phyloP scores from a whole-genome alignment of 208 protist genomes.

The Trypanosoma conorhini region DNA sequence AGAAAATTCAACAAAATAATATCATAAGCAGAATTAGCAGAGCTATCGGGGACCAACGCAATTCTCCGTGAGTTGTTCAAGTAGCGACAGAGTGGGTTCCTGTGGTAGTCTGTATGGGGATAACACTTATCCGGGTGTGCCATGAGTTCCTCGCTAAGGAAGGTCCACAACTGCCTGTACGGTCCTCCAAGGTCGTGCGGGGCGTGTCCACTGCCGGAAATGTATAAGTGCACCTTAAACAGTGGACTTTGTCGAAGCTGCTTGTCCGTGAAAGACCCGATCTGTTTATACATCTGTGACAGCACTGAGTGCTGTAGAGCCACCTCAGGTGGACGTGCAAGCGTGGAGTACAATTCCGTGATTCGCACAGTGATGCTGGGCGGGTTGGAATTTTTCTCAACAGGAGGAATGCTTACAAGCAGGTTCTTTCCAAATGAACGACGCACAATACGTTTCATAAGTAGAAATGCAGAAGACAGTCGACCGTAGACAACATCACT shows the following conservation, averaged over 20 bases:
- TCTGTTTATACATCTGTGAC: conserved; percentile 87
- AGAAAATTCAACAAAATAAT: conserved; percentile 88
- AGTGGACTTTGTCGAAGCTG: conserved; percentile 70
- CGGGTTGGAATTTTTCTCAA: conserved; percentile 46
- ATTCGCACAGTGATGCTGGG: conserved; percentile 70
- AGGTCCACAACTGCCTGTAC: conserved; percentile 90
- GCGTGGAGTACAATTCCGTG: conserved; percentile 71
- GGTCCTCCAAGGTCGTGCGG: conserved; percentile 89
- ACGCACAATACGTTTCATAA: conserved; percentile 82
- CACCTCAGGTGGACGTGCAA: conserved; percentile 72
- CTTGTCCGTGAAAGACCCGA: conserved; percentile 65
- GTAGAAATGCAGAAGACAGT: conserved; percentile 75
- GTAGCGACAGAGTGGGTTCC: conserved; percentile 86
- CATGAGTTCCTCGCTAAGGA: conserved; percentile 88
- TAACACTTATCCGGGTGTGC: conserved; percentile 83
- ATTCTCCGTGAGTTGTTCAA: conserved; percentile 85
- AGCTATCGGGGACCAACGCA: conserved; percentile 79
- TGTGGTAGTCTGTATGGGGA: conserved; percentile 82
- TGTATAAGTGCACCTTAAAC: conserved; percentile 86
- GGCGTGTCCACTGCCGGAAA: conserved; percentile 68
- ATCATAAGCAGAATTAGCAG: conserved; percentile 68
- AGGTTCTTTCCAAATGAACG: conserved; percentile 71
- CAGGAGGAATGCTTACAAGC: conserved; percentile 68
- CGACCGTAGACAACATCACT: conserved; percentile 60
- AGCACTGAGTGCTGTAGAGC: conserved; percentile 81